phyloP scores from a whole-genome alignment of 257 asterid genomes.

The Sherardia arvensis region DNA sequence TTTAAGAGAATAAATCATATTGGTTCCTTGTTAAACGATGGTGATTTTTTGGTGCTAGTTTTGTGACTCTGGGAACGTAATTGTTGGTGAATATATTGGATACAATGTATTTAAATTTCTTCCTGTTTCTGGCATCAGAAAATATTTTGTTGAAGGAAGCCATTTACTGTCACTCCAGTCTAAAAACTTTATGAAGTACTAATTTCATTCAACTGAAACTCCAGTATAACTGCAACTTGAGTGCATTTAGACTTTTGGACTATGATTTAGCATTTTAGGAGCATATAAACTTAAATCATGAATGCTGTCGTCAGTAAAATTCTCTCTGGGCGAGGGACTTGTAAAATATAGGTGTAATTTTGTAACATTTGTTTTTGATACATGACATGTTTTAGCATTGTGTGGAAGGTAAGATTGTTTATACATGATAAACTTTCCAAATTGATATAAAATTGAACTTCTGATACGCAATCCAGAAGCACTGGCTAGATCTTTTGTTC shows the following conservation, averaged over 20 bases:
- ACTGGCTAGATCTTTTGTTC: neutral
- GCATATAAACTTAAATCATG: neutral
- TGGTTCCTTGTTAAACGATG: neutral
- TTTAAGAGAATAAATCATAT: neutral
- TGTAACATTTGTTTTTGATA: neutral
- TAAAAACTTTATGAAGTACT: neutral
- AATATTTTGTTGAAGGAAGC: neutral
- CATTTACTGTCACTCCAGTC: neutral
- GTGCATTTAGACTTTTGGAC: neutral
- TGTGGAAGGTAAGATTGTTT: neutral
- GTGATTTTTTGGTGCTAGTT: neutral
- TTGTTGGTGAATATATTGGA: neutral
- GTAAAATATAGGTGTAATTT: neutral
- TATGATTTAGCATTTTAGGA: neutral
- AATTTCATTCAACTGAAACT: neutral
- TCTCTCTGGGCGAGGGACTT: neutral
- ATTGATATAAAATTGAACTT: neutral
- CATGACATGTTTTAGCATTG: neutral
- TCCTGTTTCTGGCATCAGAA: neutral
- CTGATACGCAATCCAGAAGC: neutral
- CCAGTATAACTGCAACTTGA: neutral
- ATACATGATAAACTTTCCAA: neutral
- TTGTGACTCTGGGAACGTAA: neutral
- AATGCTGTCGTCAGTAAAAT: neutral
- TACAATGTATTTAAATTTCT: neutral